phyloP scores from a whole-genome alignment of 257 asterid genomes.

The Paraleonurus japonicus region DNA sequence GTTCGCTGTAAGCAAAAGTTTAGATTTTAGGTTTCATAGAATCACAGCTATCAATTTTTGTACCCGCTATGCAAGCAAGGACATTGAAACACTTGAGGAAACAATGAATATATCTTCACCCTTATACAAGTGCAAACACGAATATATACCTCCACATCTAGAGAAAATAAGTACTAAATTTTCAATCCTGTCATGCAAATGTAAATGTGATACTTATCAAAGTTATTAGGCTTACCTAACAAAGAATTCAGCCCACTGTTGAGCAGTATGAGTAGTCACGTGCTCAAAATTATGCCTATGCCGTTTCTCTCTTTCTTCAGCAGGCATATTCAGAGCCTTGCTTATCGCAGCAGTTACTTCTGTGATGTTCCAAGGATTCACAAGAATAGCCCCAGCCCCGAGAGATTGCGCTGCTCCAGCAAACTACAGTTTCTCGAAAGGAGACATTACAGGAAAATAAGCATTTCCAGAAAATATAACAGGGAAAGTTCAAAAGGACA shows the following conservation, averaged over 20 bases:
- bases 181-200: background rate
- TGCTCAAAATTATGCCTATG: slow-evolving; percentile 81
- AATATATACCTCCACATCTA: background rate
- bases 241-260: slow-evolving; percentile 96
- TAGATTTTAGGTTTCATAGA: slow-evolving; percentile 12
- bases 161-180: background rate
- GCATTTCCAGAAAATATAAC: slow-evolving; percentile 10
- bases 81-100: background rate
- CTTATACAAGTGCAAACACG: background rate
- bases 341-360: slow-evolving; percentile 65
- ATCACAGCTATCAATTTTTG: background rate
- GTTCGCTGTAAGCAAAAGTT: slow-evolving; percentile 59
- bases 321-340: slow-evolving; percentile 79
- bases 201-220: background rate
- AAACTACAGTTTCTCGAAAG: slow-evolving; percentile 50
- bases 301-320: slow-evolving; percentile 92
- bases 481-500: background rate
- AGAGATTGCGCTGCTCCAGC: slow-evolving; percentile 99
- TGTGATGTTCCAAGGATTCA: slow-evolving; percentile 96
- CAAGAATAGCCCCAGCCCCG: slow-evolving; percentile 98
- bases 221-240: slow-evolving; percentile 54
- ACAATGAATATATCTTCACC: background rate
- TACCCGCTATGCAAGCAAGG: background rate
- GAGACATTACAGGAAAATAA: slow-evolving; percentile 15
- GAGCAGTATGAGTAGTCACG: slow-evolving; percentile 95